Evolutionary conservation across 2,329 filamentous ascomycete genomes (phyloP).

Genomic region (Hymenoscyphus scutula): DNA sequence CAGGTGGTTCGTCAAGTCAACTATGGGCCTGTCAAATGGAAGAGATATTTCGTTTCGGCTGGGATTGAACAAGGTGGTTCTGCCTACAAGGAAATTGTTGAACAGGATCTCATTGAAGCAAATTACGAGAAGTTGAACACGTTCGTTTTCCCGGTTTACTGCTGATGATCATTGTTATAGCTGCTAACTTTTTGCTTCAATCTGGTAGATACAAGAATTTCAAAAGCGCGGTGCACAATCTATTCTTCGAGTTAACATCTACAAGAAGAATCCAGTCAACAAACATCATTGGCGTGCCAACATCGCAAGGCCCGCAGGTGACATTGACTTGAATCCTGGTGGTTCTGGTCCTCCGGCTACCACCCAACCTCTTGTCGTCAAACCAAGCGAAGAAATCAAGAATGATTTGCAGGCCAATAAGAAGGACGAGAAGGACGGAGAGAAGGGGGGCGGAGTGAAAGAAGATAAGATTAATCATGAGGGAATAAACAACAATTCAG

Average conservation of each 20-base stretch:
- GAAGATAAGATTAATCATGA: neutral
- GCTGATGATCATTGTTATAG: neutral
- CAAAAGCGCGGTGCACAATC: constrained; percentile 43
- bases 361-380: neutral
- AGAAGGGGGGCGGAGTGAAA: neutral
- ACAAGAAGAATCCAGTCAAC: constrained; percentile 47
- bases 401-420: neutral
- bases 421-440: neutral
- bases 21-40: constrained; percentile 44
- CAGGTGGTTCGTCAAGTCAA: constrained; percentile 47
- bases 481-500: neutral
- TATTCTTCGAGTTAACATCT: constrained; percentile 50
- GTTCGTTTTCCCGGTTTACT: constrained; percentile 32
- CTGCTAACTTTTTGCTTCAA: neutral
- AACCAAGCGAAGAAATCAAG: neutral
- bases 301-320: constrained; percentile 40
- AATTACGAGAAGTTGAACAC: constrained; percentile 47
- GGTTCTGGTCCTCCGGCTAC: neutral
- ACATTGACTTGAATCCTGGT: constrained; percentile 39
- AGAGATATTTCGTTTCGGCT: constrained; percentile 41
- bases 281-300: constrained; percentile 45
- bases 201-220: constrained; percentile 46
- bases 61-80: constrained; percentile 2
- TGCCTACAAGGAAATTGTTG: constrained; percentile 38
- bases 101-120: constrained; percentile 40